These are phyloP conservation scores for Fusarium sp. DNA, from an alignment of 2,329 filamentous ascomycete species.

Conservation along the genomic window DNA sequence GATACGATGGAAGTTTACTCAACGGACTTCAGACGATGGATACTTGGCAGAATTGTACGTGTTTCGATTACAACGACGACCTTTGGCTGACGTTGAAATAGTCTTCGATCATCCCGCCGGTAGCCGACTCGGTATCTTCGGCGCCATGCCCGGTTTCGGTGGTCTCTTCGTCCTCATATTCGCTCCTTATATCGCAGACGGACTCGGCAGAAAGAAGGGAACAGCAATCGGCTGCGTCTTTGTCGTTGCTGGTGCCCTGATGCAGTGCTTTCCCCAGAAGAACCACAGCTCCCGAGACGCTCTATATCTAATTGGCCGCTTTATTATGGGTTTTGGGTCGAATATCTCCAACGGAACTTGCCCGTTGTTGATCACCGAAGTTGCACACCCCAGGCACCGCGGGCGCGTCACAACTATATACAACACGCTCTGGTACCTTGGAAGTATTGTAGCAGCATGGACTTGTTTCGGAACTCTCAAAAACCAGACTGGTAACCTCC, in stretches of 20 bases:
- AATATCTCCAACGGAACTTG: constrained; percentile 42
- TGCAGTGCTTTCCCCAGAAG: constrained; percentile 39
- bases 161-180: constrained; percentile 42
- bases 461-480: constrained; percentile 32
- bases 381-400: constrained; percentile 37
- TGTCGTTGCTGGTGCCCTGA: constrained; percentile 33
- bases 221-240: constrained; percentile 36
- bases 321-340: constrained; percentile 40
- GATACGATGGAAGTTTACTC: constrained; percentile 36
- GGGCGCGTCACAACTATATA: constrained; percentile 41
- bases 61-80: rapidly evolving
- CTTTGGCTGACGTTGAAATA: not conserved
- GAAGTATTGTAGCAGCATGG: constrained; percentile 40
- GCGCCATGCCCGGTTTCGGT: constrained; percentile 41
- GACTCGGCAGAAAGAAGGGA: constrained; percentile 38
- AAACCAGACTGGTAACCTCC: constrained; percentile 27
- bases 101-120: constrained; percentile 39
- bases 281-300: constrained; percentile 24
- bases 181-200: constrained; percentile 41
- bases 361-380: constrained; percentile 41
- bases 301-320: constrained; percentile 37
- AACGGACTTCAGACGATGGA: constrained; percentile 41
- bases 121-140: constrained; percentile 42
- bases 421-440: constrained; percentile 42
- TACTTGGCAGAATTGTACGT: constrained; percentile 33